A percentile compares a stretch with the other conserved stretches of the same genome.
Conservation (phyloP, 148 eudicot genomes). For the Silene latifolia region DNA sequence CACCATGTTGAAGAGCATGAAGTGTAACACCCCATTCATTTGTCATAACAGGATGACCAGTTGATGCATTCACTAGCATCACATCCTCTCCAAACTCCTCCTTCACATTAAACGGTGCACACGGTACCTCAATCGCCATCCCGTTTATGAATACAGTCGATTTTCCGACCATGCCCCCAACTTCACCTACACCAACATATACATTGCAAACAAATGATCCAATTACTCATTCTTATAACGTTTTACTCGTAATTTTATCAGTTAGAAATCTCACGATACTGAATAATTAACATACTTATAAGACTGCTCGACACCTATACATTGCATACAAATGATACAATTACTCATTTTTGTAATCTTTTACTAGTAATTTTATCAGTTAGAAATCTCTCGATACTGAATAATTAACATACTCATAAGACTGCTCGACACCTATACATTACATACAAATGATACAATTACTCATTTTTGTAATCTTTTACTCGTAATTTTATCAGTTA, state of each 20-base stretch:
- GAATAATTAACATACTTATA: too few relatives aligned
- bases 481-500: too few relatives aligned
- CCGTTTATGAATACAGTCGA: slow-evolving; percentile 78
- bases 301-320: background rate
- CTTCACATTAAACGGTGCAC: slow-evolving; percentile 57
- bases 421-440: too few relatives aligned
- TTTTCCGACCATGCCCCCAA: slow-evolving; percentile 28
- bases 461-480: background rate
- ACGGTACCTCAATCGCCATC: slow-evolving; percentile 59
- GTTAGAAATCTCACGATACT: too few relatives aligned
- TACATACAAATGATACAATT: background rate
- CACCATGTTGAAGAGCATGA: slow-evolving; percentile 74
- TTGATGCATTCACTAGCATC: slow-evolving; percentile 45
- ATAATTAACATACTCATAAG: too few relatives aligned
- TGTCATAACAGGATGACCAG: slow-evolving; percentile 67
- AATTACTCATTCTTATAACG: too few relatives aligned
- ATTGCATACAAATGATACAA: background rate
- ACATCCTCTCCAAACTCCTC: slow-evolving; percentile 82
- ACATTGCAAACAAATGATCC: background rate
- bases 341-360: too few relatives aligned
- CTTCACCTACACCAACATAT: slow-evolving; percentile 41
- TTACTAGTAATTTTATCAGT: too few relatives aligned
- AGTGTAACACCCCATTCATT: slow-evolving; percentile 83
- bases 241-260: too few relatives aligned
- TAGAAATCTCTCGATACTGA: too few relatives aligned